These are phyloP conservation scores for Luvunga scandens DNA, from an alignment of 345 rosid genomes.

Conservation along the genomic window DNA sequence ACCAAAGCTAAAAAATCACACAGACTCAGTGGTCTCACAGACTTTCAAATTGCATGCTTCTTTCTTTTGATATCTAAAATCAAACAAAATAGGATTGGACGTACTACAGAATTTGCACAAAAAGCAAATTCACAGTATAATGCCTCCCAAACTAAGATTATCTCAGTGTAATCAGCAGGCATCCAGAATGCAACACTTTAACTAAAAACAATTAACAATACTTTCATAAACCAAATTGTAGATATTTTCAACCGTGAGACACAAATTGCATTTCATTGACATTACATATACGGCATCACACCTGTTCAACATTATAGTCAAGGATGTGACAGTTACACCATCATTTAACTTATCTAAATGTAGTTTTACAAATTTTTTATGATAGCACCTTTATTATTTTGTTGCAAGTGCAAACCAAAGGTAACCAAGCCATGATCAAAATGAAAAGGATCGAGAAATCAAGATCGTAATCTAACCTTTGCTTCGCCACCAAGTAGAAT, in stretches of 20 bases:
- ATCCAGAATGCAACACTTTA: background rate
- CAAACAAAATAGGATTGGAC: background rate
- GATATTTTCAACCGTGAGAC: slow-evolving; percentile 2
- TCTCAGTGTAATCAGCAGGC: background rate
- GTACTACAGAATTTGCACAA: background rate
- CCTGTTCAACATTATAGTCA: background rate
- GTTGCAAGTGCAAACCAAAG: background rate
- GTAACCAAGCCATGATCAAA: background rate
- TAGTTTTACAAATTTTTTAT: background rate
- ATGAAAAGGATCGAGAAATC: background rate
- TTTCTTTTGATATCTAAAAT: background rate
- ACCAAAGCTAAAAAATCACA: background rate
- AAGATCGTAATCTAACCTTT: slow-evolving; percentile 23
- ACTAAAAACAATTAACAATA: background rate
- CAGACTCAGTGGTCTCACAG: background rate
- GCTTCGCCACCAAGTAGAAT: slow-evolving; percentile 38
- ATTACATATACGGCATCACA: background rate
- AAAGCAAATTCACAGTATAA: background rate
- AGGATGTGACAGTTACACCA: background rate
- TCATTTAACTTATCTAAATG: background rate
- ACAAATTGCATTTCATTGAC: background rate
- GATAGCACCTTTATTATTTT: background rate
- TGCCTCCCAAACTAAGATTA: background rate
- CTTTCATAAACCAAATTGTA: background rate
- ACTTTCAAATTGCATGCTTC: background rate